These are phyloP conservation scores for Ascoidea asiatica DNA, from an alignment of 805 yeast genomes.

Conservation along the genomic window DNA sequence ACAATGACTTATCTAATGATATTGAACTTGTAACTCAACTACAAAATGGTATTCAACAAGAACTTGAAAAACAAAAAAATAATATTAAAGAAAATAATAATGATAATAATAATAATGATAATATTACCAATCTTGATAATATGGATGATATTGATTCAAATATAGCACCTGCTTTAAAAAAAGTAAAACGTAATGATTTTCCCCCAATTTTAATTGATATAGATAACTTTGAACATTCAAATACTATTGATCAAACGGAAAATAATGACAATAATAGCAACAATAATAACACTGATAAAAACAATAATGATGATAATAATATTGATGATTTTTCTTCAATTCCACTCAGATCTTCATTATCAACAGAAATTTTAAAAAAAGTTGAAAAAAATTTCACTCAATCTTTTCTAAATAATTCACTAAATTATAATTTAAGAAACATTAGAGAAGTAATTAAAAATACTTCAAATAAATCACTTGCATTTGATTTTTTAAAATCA, in stretches of 20 bases:
- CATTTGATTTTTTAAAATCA: slow-evolving; percentile 24
- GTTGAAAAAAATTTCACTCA: slow-evolving; percentile 19
- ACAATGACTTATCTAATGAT: too few species aligned
- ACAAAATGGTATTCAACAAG: too few species aligned
- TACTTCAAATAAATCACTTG: slow-evolving; percentile 29
- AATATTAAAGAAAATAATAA: too few species aligned
- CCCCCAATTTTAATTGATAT: background rate
- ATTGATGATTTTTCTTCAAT: background rate
- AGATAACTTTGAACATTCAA: background rate
- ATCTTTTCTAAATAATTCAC: slow-evolving; percentile 18
- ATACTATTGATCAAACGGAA: background rate
- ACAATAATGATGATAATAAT: too few species aligned
- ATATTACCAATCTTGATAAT: too few species aligned
- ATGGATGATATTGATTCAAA: too few species aligned
- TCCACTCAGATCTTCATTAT: too few species aligned
- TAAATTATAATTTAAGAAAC: slow-evolving; percentile 20
- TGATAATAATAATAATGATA: too few species aligned
- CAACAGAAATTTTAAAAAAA: slow-evolving; percentile 14
- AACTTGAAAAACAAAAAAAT: too few species aligned
- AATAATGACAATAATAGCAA: background rate
- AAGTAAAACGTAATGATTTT: too few species aligned
- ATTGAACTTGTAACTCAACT: too few species aligned
- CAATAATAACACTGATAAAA: background rate
- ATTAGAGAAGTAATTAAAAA: slow-evolving; percentile 27
- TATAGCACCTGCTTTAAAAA: background rate